Base-by-base conservation (phyloP, 2,329 filamentous ascomycete genomes). In the Trichophaea hybrida region DNA sequence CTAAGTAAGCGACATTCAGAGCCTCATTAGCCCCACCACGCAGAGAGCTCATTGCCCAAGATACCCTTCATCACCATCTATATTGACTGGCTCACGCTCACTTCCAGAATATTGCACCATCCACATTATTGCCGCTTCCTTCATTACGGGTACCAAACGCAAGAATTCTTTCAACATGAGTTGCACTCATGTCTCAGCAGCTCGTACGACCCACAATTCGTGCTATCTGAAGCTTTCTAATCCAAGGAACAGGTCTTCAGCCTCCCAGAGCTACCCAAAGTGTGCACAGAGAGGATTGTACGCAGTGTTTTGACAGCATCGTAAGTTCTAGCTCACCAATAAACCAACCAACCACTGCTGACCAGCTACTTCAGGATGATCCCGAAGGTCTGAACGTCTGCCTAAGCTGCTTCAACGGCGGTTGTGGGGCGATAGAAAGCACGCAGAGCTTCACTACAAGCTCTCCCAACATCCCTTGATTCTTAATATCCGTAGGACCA, bases 261-360 rank as follows among this genome's bases (percentile, higher is more conserved):
- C 79, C 85, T 38, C 93, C 93, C 8, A 80, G 80, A 1, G 78
- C 84, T 33, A 80, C 77, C 24, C 87, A 96, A 72, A 84, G 88
- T 1, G 93, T 98, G 33, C 97, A 98, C 72, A 83, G 93, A 57
- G 93, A 98, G 74, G 94, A 98, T 72, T 98, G 93, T 71, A 97
- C 93, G 0, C 88, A 95, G 72, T 98, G 93, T 74, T 98, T 98
- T 72, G 93, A 98, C 73, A 93, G 87, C 51, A 90, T 95, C 70
- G 85, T 88, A 74, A 69, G 78, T 69, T 17, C 15, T 40, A 17
- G 51, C 52, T 32, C 15, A 49, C 10, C 50, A 8, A 8, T 53
- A 12, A 37, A 54, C 35, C 2, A 32, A 31, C 35, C 13, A 12
- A 13, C 10, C 31, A 15, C 13, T 6, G 6, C 32, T 31, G 6